A percentile compares a stretch with the other conserved stretches of the same genome.
Conservation (phyloP, 2,329 filamentous ascomycete genomes). For the Diaporthe citriasiana region DNA sequence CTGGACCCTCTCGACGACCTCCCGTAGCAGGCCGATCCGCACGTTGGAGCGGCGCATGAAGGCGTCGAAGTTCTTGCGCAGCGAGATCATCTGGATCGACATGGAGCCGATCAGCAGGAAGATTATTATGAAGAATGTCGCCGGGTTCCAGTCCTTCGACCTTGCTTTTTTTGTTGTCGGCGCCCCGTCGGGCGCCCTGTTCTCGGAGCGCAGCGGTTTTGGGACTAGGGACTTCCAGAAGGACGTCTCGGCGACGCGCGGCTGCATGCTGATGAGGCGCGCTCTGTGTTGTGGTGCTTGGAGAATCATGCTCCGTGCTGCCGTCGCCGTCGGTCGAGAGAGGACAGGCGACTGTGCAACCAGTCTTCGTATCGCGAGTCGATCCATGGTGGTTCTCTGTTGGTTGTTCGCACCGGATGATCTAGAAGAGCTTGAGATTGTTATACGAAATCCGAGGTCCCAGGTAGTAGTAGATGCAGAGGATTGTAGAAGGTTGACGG, state of each 20-base stretch:
- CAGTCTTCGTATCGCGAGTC: constrained; percentile 28
- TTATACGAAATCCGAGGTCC: neutral
- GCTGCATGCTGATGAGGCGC: constrained; percentile 45
- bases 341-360: neutral
- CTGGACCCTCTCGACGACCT: constrained; percentile 80
- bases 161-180: constrained; percentile 56
- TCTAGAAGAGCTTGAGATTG: constrained; percentile 14
- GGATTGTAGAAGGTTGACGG: neutral
- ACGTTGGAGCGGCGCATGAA: constrained; percentile 84
- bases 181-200: constrained; percentile 54
- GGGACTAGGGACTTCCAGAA: constrained; percentile 81
- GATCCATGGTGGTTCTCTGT: constrained; percentile 32
- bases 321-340: neutral
- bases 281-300: neutral
- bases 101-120: constrained; percentile 93
- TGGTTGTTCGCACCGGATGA: neutral
- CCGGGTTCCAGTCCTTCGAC: constrained; percentile 81
- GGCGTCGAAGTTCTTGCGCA: constrained; percentile 81
- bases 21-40: constrained; percentile 81
- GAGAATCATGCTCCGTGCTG: neutral
- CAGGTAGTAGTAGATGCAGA: neutral
- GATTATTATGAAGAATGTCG: constrained; percentile 85
- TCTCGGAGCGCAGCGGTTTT: constrained; percentile 69
- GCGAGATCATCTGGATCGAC: constrained; percentile 89
- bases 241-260: constrained; percentile 54